Percentiles rank a stretch among this genome's conserved stretches.
These are phyloP conservation scores for Elsinoe perseae DNA, from an alignment of 2,329 filamentous ascomycete species.

Conservation along the genomic window DNA sequence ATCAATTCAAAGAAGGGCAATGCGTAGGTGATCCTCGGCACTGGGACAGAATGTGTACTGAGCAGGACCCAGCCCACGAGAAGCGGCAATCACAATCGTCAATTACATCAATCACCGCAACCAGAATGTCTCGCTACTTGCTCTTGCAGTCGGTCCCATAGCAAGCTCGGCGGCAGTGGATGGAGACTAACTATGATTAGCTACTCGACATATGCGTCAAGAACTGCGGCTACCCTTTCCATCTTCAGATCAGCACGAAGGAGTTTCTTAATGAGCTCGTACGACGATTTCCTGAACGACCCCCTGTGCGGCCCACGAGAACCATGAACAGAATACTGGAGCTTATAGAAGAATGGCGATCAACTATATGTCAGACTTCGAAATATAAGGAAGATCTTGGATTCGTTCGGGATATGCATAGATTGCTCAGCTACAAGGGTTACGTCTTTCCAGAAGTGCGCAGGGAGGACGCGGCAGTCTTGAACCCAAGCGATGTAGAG, in stretches of 20 bases:
- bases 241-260: conserved; percentile 96
- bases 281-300: conserved; percentile 86
- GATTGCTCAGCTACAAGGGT: conserved; percentile 89
- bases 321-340: conserved; percentile 92
- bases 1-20: conserved; percentile 97
- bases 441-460: conserved; percentile 91
- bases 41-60: conserved; percentile 21
- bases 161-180: not conserved
- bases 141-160: conserved; percentile 53
- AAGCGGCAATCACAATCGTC: conserved; percentile 88
- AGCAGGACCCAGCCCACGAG: conserved; percentile 58
- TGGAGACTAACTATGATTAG: conserved; percentile 29
- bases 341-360: conserved; percentile 95
- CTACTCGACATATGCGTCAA: conserved; percentile 98
- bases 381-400: conserved; percentile 95
- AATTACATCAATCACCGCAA: conserved; percentile 95
- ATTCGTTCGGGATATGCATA: conserved; percentile 96
- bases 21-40: conserved; percentile 44
- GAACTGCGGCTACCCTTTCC: conserved; percentile 98
- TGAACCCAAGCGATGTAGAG: conserved; percentile 91
- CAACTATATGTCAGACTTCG: conserved; percentile 96
- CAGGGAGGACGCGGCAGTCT: conserved; percentile 85
- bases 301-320: conserved; percentile 73
- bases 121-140: conserved; percentile 84
- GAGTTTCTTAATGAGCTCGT: conserved; percentile 98